Evolutionary conservation across 495 filamentous ascomycete genomes (phyloP), one percentile per base, ranked within the genome.

Genomic region (Margaritispora aquatica): DNA sequence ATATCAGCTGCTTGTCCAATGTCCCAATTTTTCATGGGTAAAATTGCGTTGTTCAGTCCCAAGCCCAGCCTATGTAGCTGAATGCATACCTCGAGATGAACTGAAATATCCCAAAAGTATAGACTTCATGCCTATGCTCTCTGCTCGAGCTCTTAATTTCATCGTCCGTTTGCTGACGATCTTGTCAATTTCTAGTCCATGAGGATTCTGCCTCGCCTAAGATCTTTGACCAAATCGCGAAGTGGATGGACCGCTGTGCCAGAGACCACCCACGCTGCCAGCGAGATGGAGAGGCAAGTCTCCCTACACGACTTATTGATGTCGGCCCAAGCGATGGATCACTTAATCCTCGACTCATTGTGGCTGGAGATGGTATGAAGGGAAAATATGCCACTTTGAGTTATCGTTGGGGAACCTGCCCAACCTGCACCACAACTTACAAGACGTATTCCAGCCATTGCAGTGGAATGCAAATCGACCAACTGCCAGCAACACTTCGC

Each of bases 351-450:
- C 50, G 24, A 9, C 26, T 67, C 8, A 54, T 67, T 0, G 36
- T 22, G 1, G 23, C 59, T 4, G 20, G 8, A 19, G 51, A 27
- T 10, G 17, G 24, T 1, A 11, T 59, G 11, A 59, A 56, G 1
- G 63, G 62, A 46, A 61, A 60, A 22, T 67, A 67, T 9, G 19
- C 62, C 2, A 62, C 63, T 20, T 46, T 67, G 2, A 65, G 62
- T 0, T 67, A 69, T 24, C 67, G 66, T 46, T 69, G 67, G 67
- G 67, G 67, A 1, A 54, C 60, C 11, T 49, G 48, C 0, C 53
- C 50, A 11, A 63, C 26, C 11, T 50, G 66, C 34, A 26, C 63
- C 1, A 31, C 62, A 10, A 57, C 31, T 8, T 51, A 57, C 47
- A 10, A n/a, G 11, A 68, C 61, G 13, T 23, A 59, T 46, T 8